These are phyloP conservation scores for Corymbia citriodora DNA, from an alignment of 441 rosid species.

Conservation along the genomic window DNA sequence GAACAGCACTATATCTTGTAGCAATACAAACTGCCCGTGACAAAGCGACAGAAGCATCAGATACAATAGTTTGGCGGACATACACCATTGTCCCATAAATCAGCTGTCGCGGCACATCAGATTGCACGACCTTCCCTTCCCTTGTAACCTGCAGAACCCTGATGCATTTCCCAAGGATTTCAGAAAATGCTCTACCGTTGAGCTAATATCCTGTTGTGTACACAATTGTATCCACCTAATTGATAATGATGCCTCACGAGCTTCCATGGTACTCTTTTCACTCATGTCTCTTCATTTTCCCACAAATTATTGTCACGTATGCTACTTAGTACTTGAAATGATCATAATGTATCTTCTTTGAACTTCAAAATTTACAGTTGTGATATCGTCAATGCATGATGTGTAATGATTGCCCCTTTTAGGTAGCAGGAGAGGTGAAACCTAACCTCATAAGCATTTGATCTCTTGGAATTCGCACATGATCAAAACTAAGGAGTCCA, in stretches of 20 bases:
- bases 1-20: constrained; percentile 90
- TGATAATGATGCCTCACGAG: background rate
- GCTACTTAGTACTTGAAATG: background rate
- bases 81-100: constrained; percentile 92
- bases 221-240: background rate
- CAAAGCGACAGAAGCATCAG: constrained; percentile 83
- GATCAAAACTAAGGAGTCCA: constrained; percentile 83
- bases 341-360: background rate
- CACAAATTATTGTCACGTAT: background rate
- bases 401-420: background rate
- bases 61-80: constrained; percentile 78
- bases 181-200: background rate
- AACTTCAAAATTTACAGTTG: background rate
- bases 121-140: constrained; percentile 74
- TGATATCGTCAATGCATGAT: background rate
- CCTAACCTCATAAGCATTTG: constrained; percentile 92
- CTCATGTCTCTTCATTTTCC: background rate
- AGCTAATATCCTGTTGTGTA: background rate
- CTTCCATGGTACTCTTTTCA: background rate
- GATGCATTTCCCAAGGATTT: constrained; percentile 24
- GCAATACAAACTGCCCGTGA: constrained; percentile 95
- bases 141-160: constrained; percentile 84
- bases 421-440: background rate
- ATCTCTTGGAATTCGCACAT: constrained; percentile 87
- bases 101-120: constrained; percentile 82